Conservation (phyloP, 2,329 filamentous ascomycete genomes). For the Trichoderma hamatum region DNA sequence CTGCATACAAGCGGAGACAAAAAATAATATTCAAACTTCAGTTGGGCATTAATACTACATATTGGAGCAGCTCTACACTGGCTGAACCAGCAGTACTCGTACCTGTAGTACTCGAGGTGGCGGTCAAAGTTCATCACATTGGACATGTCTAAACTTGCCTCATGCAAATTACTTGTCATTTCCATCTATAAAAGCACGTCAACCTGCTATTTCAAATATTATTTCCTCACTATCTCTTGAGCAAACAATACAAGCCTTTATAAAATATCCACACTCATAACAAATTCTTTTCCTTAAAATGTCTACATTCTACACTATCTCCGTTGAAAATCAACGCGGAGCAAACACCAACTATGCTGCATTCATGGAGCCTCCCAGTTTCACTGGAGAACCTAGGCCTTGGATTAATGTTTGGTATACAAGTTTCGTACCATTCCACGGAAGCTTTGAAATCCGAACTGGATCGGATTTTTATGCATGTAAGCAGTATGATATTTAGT, state of each 20-base stretch:
- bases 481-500: neutral
- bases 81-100: no score
- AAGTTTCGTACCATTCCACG: slow-evolving; percentile 5
- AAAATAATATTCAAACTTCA: neutral
- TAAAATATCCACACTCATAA: neutral
- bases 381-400: slow-evolving; percentile 3
- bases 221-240: neutral
- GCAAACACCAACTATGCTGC: slow-evolving; percentile 22
- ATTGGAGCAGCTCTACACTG: no score
- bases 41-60: neutral
- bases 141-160: neutral
- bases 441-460: slow-evolving; percentile 7
- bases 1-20: neutral
- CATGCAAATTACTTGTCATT: neutral
- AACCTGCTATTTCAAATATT: neutral
- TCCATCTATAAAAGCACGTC: neutral
- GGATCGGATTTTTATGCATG: slow-evolving; percentile 22
- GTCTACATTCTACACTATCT: slow-evolving; percentile 19
- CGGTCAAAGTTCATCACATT: neutral
- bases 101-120: neutral
- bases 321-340: slow-evolving; percentile 18
- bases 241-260: neutral
- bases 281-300: neutral
- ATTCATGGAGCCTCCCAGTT: slow-evolving; percentile 20
- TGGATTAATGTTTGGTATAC: slow-evolving; percentile 26